Percentiles rank a stretch among this genome's conserved stretches.
Conservation (phyloP, 148 eudicot species). For the Pharnaceum exiguum region DNA sequence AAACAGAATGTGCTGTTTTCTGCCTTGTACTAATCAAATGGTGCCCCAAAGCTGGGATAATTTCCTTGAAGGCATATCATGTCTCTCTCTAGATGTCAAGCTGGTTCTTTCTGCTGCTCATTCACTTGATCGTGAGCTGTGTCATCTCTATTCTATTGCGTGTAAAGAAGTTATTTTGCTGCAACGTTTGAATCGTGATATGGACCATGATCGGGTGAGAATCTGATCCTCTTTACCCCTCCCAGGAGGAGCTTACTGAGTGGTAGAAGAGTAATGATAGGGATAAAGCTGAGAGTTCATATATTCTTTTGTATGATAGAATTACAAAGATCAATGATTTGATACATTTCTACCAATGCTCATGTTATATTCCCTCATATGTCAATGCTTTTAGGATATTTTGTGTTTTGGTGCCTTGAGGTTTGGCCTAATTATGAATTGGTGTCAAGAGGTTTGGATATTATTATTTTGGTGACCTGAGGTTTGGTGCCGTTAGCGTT, state of each 20-base stretch:
- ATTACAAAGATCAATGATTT: neutral
- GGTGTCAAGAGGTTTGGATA: no score
- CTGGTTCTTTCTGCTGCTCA: constrained; percentile 75
- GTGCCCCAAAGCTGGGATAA: constrained; percentile 61
- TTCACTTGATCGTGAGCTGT: constrained; percentile 53
- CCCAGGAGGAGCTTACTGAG: no score
- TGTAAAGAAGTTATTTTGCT: constrained; percentile 32
- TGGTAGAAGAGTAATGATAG: no score
- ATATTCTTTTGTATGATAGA: neutral
- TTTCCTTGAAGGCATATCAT: constrained; percentile 50
- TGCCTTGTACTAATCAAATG: constrained; percentile 37
- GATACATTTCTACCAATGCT: neutral
- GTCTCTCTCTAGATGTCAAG: constrained; percentile 67
- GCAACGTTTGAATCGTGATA: constrained; percentile 26
- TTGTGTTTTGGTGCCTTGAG: no score
- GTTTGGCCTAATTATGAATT: no score
- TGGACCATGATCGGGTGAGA: constrained; percentile 72
- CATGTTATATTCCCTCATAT: no score
- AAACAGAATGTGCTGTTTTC: constrained; percentile 47
- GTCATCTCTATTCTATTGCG: constrained; percentile 43
- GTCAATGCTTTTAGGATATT: no score
- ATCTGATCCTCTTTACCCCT: no score
- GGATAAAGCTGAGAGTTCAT: no score
- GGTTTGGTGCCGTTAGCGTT: no score
- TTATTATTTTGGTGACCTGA: no score